Evolutionary conservation across 768 basidiomycete species (phyloP).

Genomic region (Austroboletus eburneus): DNA sequence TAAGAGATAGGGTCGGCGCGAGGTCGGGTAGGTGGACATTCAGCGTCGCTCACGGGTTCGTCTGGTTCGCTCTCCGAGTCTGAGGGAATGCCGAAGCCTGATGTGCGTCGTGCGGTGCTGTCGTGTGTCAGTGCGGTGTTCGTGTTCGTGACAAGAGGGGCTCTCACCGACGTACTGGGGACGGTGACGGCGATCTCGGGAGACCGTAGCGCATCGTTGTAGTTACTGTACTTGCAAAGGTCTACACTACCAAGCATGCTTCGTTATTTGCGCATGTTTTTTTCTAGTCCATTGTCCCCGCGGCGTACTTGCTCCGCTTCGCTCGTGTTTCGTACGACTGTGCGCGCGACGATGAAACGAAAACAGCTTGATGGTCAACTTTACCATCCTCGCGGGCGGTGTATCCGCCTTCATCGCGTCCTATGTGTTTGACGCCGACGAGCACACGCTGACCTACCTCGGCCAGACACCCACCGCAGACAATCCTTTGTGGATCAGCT

Average conservation of each 20-base stretch:
- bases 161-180: constrained; percentile 40
- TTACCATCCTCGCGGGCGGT: constrained; percentile 67
- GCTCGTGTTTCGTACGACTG: no score
- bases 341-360: no score
- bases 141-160: not conserved
- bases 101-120: constrained; percentile 33
- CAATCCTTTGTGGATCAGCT: constrained; percentile 59
- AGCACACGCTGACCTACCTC: constrained; percentile 43
- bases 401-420: constrained; percentile 57
- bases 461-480: constrained; percentile 39
- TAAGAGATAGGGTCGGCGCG: constrained; percentile 39
- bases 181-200: constrained; percentile 49
- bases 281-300: no score
- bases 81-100: constrained; percentile 52
- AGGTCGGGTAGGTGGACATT: constrained; percentile 33
- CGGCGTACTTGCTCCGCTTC: no score
- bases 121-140: constrained; percentile 6
- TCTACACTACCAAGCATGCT: no score
- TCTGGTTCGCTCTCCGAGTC: constrained; percentile 40
- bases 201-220: constrained; percentile 49
- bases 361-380: constrained; percentile 47
- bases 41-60: constrained; percentile 36
- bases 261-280: no score
- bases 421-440: constrained; percentile 55
- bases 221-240: not conserved